Base-by-base conservation (phyloP, 805 yeast species). In the Pichia sporocuriosa region DNA sequence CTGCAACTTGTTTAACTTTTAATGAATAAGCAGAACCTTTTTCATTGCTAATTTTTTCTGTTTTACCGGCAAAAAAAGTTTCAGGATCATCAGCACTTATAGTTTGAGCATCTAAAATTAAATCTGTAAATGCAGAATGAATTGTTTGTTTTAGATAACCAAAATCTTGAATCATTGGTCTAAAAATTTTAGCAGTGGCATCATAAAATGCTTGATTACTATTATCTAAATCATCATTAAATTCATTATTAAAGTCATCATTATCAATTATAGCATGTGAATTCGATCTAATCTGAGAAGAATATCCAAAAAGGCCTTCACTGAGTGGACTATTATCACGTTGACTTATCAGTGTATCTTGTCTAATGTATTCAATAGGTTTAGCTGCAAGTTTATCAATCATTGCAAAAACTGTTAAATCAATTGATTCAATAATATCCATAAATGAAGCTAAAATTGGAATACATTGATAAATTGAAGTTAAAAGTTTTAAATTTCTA, bases 41-140 rank as follows among this genome's bases (percentile, higher is more conserved):
- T 24, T 43, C 27, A 5, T 8, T 7, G 16, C 20, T 4, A 11
- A 20, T 9, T 25, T 22, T 79, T 43, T 70, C 70, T 62, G 82
- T 29, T 20, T 34, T 42, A 23, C 43, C 37, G 6, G 50, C 27
- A 10, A 37, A 68, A 59, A 84, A 84, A 2, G 79, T 81, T 44
- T 82, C 87, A 1, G 93, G 87, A 55, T 84, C 94, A 23, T 72
- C 75, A 10, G 84, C 60, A 0, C 93, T 81, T 10, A 84, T 61
- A 11, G 77, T 68, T 55, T 85, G 95, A 0, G 84, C 70, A 35
- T 79, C 76, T 71, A 84, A 72, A 10, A 85, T 67, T 6, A 83
- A 67, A 23, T 71, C 70, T 3, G 78, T 65, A 25, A 80, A 65
- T 4, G 70, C 56, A 49, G 81, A 77, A 57, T 86, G 89, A 21